A percentile compares a stretch with the other conserved stretches of the same genome.
These are phyloP conservation scores for Samsoniella hepiali DNA, from an alignment of 2,329 filamentous ascomycete genomes.

Conservation along the genomic window DNA sequence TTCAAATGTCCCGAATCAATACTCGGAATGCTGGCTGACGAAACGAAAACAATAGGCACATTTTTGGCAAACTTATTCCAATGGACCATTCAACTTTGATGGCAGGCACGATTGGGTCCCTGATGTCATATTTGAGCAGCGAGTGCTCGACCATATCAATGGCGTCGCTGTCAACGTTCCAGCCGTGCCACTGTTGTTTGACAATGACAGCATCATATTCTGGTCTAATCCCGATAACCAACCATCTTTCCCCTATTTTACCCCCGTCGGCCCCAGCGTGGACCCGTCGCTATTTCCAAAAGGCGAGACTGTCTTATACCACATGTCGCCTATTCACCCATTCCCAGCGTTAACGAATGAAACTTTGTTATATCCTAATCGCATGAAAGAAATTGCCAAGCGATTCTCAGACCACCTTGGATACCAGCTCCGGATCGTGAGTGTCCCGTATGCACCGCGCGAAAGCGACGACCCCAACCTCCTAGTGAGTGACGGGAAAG, in stretches of 20 bases:
- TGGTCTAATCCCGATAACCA: not conserved
- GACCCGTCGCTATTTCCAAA: not conserved
- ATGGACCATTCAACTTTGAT: not conserved
- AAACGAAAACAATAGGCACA: not conserved
- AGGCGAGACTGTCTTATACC: not conserved
- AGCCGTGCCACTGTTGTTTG: not conserved
- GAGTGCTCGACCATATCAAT: conserved; percentile 6
- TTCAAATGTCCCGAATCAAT: no score
- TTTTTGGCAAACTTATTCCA: conserved; percentile 1
- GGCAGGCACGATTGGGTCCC: not conserved
- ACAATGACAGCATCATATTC: not conserved
- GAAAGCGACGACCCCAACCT: not conserved
- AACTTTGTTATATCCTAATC: not conserved
- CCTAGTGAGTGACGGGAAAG: not conserved
- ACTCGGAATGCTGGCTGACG: not conserved
- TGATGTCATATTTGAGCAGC: not conserved
- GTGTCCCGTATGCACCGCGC: not conserved
- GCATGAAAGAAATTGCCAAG: not conserved
- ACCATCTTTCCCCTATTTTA: not conserved
- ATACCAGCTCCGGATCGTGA: not conserved
- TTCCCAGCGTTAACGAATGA: no score
- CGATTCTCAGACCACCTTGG: not conserved
- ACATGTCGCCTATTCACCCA: not conserved
- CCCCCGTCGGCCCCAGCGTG: not conserved
- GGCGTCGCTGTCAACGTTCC: not conserved